These are phyloP conservation scores for Mortierella alpina DNA, from an alignment of 192 early-diverging fungal species.

Conservation along the genomic window DNA sequence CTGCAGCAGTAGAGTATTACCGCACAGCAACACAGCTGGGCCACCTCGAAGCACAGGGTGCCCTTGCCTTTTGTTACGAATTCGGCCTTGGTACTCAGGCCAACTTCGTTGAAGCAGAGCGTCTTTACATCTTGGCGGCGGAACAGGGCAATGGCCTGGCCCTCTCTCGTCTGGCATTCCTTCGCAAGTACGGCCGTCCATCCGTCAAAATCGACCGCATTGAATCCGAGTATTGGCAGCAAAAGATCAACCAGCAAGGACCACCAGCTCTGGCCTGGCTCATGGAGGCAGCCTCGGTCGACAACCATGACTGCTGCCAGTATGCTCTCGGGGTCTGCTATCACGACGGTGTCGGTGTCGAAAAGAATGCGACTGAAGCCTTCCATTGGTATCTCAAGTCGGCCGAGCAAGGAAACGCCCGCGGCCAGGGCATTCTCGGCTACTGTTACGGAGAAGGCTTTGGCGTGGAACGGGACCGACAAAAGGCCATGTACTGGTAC, in stretches of 20 bases:
- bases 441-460: constrained; percentile 72
- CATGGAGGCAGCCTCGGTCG: constrained; percentile 64
- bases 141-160: constrained; percentile 64
- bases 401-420: constrained; percentile 64
- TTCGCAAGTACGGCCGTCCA: constrained; percentile 85
- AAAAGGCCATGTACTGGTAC: constrained; percentile 73
- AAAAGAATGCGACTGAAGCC: constrained; percentile 72
- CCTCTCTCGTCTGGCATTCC: constrained; percentile 73
- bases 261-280: constrained; percentile 73
- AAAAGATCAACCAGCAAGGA: constrained; percentile 70
- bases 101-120: constrained; percentile 73
- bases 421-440: constrained; percentile 68
- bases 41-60: constrained; percentile 63
- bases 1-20: constrained; percentile 66
- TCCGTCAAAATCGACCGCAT: constrained; percentile 80
- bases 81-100: constrained; percentile 70
- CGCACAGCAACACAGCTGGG: constrained; percentile 62
- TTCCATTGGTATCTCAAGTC: constrained; percentile 71
- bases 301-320: constrained; percentile 67
- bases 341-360: constrained; percentile 77
- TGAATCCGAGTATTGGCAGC: constrained; percentile 83
- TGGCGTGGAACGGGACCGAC: constrained; percentile 60
- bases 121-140: constrained; percentile 67
- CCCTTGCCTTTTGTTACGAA: constrained; percentile 76
- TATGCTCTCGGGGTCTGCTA: constrained; percentile 84